Conservation (phyloP, 228 moss, liverwort and hornwort genomes). For the Sphagnum fallax region DNA sequence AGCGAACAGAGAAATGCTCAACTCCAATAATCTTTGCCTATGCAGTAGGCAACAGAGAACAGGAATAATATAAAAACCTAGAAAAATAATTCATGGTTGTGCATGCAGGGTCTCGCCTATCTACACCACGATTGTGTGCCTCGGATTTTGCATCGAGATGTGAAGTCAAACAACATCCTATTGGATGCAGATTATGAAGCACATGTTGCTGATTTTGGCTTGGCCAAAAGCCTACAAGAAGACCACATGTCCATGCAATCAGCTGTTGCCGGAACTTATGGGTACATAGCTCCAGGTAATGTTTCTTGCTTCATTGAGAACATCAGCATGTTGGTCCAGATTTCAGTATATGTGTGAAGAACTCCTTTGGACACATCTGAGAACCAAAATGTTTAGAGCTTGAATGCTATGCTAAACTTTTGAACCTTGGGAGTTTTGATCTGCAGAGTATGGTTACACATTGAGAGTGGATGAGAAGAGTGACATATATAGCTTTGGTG, state of each 20-base stretch:
- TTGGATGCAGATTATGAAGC: slow-evolving; percentile 59
- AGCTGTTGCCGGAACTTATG: slow-evolving; percentile 72
- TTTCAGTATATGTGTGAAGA: not conserved
- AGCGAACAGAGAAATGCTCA: too few relatives aligned
- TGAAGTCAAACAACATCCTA: slow-evolving; percentile 90
- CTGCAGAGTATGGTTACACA: slow-evolving; percentile 50
- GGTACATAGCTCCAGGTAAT: slow-evolving; percentile 89
- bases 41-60: too few relatives aligned
- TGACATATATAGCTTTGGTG: slow-evolving; percentile 48
- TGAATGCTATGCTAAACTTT: not conserved
- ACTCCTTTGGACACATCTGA: too few relatives aligned
- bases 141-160: slow-evolving; percentile 76
- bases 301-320: not conserved
- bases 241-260: slow-evolving; percentile 46
- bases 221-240: slow-evolving; percentile 53
- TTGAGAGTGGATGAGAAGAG: slow-evolving; percentile 51
- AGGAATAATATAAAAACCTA: too few relatives aligned
- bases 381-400: not conserved
- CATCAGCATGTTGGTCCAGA: not conserved
- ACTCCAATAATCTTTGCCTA: too few relatives aligned
- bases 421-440: not conserved
- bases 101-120: slow-evolving; percentile 58
- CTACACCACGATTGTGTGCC: slow-evolving; percentile 83
- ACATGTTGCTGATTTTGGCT: slow-evolving; percentile 77
- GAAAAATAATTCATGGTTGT: too few relatives aligned